Conservation (phyloP, 441 rosid genomes). For the Mallotus repandus region DNA sequence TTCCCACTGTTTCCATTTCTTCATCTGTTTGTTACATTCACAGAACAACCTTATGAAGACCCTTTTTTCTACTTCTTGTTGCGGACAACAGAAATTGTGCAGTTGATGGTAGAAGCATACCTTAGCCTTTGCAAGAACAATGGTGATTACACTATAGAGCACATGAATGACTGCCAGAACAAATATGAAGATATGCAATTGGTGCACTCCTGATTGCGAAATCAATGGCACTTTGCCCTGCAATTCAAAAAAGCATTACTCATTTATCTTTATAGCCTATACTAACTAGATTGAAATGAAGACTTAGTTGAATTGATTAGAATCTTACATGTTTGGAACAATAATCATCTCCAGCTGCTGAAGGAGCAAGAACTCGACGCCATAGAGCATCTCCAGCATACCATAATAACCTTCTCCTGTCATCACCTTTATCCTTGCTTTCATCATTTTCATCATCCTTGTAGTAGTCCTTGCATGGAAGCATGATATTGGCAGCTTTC, state of each 20-base stretch:
- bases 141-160: slow-evolving; percentile 31
- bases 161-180: slow-evolving; percentile 36
- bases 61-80: too few relatives aligned
- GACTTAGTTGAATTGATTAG: background rate
- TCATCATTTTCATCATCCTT: background rate
- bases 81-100: too few relatives aligned
- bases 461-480: slow-evolving; percentile 26
- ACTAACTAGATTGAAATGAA: background rate
- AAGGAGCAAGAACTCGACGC: slow-evolving; percentile 26
- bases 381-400: slow-evolving; percentile 20
- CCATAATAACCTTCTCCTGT: slow-evolving; percentile 29
- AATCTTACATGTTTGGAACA: slow-evolving; percentile 31
- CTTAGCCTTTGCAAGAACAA: slow-evolving; percentile 38
- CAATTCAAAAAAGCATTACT: background rate
- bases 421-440: background rate
- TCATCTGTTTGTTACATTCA: too few relatives aligned
- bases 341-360: slow-evolving; percentile 17
- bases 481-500: slow-evolving; percentile 27
- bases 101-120: slow-evolving; percentile 12
- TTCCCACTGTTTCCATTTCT: too few relatives aligned
- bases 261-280: background rate
- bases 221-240: slow-evolving; percentile 33
- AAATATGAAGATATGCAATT: slow-evolving; percentile 40
- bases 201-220: slow-evolving; percentile 36
- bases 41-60: too few relatives aligned